Evolutionary conservation across 2,329 filamentous ascomycete species (phyloP).

Genomic region (Cercospora sojina): DNA sequence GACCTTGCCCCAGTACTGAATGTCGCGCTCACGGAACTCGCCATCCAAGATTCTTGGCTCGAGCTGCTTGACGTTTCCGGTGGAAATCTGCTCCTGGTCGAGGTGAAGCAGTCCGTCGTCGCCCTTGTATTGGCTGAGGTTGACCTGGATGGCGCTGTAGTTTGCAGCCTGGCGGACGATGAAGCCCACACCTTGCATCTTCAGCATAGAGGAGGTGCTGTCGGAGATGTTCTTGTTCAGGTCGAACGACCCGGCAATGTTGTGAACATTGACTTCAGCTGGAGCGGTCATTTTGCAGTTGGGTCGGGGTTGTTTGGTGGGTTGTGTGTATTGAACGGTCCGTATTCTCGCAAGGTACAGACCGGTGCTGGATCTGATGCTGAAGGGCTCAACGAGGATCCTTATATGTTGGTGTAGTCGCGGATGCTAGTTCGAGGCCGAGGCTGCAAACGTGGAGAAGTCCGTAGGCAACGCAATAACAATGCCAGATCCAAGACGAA

Average conservation of each 20-base stretch:
- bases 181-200: constrained; percentile 53
- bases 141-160: constrained; percentile 66
- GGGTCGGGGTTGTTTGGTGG: neutral
- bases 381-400: neutral
- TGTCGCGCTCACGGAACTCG: constrained; percentile 63
- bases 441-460: constrained; percentile 11
- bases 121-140: constrained; percentile 53
- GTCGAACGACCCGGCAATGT: constrained; percentile 68
- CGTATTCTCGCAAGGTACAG: constrained; percentile 16
- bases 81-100: constrained; percentile 63
- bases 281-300: constrained; percentile 68
- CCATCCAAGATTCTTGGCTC: constrained; percentile 61
- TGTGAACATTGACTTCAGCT: constrained; percentile 61
- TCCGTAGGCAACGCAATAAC: constrained; percentile 11
- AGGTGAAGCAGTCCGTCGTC: constrained; percentile 43
- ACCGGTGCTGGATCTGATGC: neutral
- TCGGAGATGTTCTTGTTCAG: constrained; percentile 78
- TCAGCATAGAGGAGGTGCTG: constrained; percentile 65
- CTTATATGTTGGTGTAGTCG: neutral
- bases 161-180: constrained; percentile 55
- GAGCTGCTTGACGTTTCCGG: constrained; percentile 67
- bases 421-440: constrained; percentile 1
- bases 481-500: neutral
- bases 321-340: neutral
- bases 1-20: constrained; percentile 77